phyloP scores from a whole-genome alignment of 192 early-diverging fungal species.

The Coemansia sp. region DNA sequence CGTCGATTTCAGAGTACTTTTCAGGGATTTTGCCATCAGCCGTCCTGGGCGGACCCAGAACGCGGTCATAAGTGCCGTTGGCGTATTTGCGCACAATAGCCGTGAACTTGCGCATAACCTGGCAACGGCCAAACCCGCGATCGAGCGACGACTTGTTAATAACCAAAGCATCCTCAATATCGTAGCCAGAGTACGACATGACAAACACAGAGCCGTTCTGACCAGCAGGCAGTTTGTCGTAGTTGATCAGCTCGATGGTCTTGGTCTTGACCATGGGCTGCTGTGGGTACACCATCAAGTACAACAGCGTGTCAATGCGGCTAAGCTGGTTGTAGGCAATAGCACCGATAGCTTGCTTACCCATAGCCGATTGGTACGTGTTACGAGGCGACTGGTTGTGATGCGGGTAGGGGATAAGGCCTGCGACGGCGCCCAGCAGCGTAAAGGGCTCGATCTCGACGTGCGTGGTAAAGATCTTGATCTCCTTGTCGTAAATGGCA shows the following conservation, averaged over 20 bases:
- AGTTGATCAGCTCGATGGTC: slow-evolving; percentile 92
- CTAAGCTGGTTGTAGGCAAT: slow-evolving; percentile 92
- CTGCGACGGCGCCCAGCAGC: slow-evolving; percentile 98
- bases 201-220: slow-evolving; percentile 98
- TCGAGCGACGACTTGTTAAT: slow-evolving; percentile 99
- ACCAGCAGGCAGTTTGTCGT: slow-evolving; percentile 96
- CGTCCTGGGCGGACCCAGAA: slow-evolving; percentile 91
- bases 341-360: slow-evolving; percentile 99
- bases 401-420: slow-evolving; percentile 99
- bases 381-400: slow-evolving; percentile 99
- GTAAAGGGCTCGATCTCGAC: slow-evolving; percentile 99
- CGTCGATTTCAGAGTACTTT: slow-evolving; percentile 95
- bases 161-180: slow-evolving; percentile 99
- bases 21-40: slow-evolving; percentile 87
- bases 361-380: slow-evolving; percentile 99
- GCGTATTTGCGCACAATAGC: slow-evolving; percentile 92
- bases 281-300: slow-evolving; percentile 98
- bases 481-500: slow-evolving; percentile 93
- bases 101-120: slow-evolving; percentile 94
- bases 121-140: slow-evolving; percentile 93
- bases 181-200: slow-evolving; percentile 97
- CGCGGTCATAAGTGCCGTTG: slow-evolving; percentile 81
- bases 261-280: slow-evolving; percentile 96
- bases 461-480: slow-evolving; percentile 83
- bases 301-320: slow-evolving; percentile 98